Conservation (phyloP, 371 early-diverging fungal species). For the Polyrhizophydium stewartii region DNA sequence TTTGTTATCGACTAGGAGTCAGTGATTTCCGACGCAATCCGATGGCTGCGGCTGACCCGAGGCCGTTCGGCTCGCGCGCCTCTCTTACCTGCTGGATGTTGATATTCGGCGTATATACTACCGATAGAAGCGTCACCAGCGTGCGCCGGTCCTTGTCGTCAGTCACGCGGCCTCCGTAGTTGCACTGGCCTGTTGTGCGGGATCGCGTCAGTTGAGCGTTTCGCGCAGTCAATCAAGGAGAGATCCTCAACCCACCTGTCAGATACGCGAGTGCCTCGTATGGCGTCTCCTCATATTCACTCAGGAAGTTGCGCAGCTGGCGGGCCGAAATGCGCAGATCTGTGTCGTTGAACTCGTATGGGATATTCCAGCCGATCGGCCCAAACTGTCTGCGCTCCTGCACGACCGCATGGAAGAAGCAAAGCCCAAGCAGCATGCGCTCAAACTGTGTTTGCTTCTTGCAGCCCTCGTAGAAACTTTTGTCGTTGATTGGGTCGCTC, state of each 20-base stretch:
- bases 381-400: conserved; percentile 51
- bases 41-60: too few relatives aligned
- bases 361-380: conserved; percentile 57
- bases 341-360: conserved; percentile 55
- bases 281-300: conserved; percentile 47
- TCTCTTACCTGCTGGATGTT: conserved; percentile 2
- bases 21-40: too few relatives aligned
- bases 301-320: conserved; percentile 47
- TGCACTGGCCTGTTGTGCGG: conserved; percentile 42
- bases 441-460: conserved; percentile 45
- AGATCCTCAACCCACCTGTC: conserved; percentile 26
- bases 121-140: conserved; percentile 32
- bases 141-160: conserved; percentile 51
- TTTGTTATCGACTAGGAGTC: too few relatives aligned
- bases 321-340: conserved; percentile 48
- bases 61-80: too few relatives aligned
- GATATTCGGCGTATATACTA: conserved; percentile 37
- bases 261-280: conserved; percentile 47
- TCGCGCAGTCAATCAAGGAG: neutral
- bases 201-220: too few relatives aligned
- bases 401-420: conserved; percentile 52
- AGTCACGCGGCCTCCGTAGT: conserved; percentile 52
- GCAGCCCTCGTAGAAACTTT: conserved; percentile 46
- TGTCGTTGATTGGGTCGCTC: conserved; percentile 47
- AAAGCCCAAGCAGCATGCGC: conserved; percentile 42